These are phyloP conservation scores for Madurella fahalii DNA, from an alignment of 2,329 filamentous ascomycete species.

Conservation along the genomic window DNA sequence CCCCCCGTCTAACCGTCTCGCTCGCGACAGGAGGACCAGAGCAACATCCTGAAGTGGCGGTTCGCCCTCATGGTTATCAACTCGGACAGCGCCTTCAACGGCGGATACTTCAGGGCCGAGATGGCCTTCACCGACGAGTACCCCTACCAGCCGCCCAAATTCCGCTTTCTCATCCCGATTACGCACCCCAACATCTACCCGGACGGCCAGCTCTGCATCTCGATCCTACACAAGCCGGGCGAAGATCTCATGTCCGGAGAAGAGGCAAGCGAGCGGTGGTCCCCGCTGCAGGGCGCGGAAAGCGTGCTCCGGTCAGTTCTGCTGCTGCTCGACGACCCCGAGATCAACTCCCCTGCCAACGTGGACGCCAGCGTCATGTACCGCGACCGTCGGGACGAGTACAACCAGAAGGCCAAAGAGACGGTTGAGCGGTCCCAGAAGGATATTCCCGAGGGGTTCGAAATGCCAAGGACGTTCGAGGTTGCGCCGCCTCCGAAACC, in stretches of 20 bases:
- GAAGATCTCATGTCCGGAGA: constrained; percentile 93
- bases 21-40: constrained; percentile 53
- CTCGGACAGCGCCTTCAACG: constrained; percentile 84
- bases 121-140: constrained; percentile 89
- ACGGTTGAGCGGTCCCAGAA: constrained; percentile 70
- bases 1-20: background rate
- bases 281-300: constrained; percentile 88
- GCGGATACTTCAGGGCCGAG: constrained; percentile 84
- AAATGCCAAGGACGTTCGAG: constrained; percentile 74
- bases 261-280: constrained; percentile 86
- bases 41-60: constrained; percentile 79
- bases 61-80: constrained; percentile 90
- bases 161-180: constrained; percentile 75
- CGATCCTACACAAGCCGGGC: constrained; percentile 87
- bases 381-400: constrained; percentile 65
- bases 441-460: constrained; percentile 74
- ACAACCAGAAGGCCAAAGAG: constrained; percentile 64
- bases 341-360: constrained; percentile 90
- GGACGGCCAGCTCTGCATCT: constrained; percentile 90
- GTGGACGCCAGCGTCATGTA: constrained; percentile 88
- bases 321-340: constrained; percentile 86
- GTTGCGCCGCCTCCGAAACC: constrained; percentile 55
- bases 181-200: constrained; percentile 93
- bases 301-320: constrained; percentile 91
- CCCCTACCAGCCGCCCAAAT: constrained; percentile 82